These are phyloP conservation scores for Fennellomyces sp. DNA, from an alignment of 371 early-diverging fungal genomes.

Conservation along the genomic window DNA sequence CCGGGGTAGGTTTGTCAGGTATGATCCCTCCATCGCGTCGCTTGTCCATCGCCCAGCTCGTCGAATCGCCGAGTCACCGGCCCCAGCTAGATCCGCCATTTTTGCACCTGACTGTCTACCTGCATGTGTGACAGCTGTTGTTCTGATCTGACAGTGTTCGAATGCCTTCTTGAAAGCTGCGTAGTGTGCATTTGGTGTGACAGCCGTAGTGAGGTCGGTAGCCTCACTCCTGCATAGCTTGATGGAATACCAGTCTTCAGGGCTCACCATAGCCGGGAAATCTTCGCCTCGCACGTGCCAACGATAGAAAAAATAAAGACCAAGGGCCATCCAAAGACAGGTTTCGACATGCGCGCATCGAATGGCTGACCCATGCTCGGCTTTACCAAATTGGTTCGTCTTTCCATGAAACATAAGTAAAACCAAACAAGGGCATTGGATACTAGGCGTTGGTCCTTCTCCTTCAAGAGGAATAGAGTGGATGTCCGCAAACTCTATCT, in stretches of 20 bases:
- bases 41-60: constrained; percentile 1
- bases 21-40: background rate
- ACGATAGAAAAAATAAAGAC: background rate
- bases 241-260: background rate
- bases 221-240: background rate
- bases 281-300: background rate
- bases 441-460: background rate
- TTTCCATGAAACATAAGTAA: no score
- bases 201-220: background rate
- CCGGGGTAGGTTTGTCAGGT: background rate
- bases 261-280: background rate
- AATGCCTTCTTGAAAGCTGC: no score
- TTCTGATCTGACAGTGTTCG: no score
- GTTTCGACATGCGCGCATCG: no score
- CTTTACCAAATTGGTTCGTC: no score
- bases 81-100: background rate
- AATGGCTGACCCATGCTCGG: no score
- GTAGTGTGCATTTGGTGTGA: background rate
- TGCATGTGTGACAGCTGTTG: background rate
- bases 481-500: background rate
- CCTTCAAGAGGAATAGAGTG: background rate
- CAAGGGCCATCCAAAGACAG: no score
- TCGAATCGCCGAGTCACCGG: background rate
- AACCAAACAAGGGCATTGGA: no score
- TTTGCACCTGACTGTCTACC: background rate